Percentiles rank a stretch among this genome's conserved stretches.
Conservation (phyloP, 169 alveolate genomes). For the Sarcocystis neurona region DNA sequence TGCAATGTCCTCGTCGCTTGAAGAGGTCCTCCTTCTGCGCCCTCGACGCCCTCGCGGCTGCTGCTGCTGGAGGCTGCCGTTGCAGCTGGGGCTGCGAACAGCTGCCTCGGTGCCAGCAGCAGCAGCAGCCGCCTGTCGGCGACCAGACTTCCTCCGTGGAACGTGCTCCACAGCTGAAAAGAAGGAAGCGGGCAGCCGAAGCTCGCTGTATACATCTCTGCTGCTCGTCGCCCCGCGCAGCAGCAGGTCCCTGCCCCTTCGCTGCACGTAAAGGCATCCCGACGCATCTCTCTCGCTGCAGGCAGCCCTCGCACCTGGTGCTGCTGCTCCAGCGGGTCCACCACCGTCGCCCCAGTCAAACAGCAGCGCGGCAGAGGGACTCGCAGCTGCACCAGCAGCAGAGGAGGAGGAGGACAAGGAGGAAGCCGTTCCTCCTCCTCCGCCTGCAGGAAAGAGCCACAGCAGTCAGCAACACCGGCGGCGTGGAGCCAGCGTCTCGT, state of each 20-base stretch:
- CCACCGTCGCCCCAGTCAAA: background rate
- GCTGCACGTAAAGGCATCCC: background rate
- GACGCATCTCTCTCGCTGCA: background rate
- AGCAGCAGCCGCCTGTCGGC: too few relatives aligned
- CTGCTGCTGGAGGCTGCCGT: too few relatives aligned
- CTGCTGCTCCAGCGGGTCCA: background rate
- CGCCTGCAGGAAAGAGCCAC: too few relatives aligned
- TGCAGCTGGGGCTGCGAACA: too few relatives aligned
- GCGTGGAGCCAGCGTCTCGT: too few relatives aligned
- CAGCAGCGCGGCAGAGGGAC: background rate
- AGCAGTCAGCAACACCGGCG: too few relatives aligned
- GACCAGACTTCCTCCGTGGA: too few relatives aligned
- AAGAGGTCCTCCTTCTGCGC: too few relatives aligned
- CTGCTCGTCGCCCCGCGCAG: conserved; percentile 2
- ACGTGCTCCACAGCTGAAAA: background rate
- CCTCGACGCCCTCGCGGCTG: too few relatives aligned
- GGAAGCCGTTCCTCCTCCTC: background rate
- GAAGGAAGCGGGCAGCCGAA: background rate
- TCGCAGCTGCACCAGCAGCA: background rate
- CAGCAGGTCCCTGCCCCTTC: background rate
- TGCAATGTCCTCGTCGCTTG: too few relatives aligned
- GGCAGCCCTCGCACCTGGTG: background rate
- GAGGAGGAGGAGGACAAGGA: background rate
- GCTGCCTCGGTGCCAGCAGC: too few relatives aligned
- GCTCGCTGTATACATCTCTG: conserved; percentile 7